phyloP scores from a whole-genome alignment of 2,329 filamentous ascomycete species.

The Fusarium multiceps region DNA sequence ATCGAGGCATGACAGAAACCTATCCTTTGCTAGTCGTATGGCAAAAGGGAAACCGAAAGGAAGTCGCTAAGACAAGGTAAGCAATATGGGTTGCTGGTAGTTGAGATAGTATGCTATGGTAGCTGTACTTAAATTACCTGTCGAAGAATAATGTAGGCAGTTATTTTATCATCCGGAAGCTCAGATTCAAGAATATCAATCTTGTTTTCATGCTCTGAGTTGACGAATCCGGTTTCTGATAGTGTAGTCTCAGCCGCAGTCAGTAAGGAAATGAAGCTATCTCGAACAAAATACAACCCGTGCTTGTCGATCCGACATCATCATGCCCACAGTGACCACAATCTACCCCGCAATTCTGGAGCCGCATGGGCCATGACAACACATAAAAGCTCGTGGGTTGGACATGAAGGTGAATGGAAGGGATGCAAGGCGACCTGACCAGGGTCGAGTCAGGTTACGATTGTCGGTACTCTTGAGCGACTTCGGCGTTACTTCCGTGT shows the following conservation, averaged over 20 bases:
- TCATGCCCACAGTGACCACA: conserved; percentile 24
- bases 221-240: background rate
- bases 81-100: background rate
- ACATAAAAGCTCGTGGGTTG: conserved; percentile 9
- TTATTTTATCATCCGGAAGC: background rate
- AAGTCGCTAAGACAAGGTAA: background rate
- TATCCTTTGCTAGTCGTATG: conserved; percentile 39
- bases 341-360: conserved; percentile 41
- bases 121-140: conserved; percentile 1
- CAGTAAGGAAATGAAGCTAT: conserved; percentile 29
- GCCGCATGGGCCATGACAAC: conserved; percentile 28
- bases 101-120: background rate
- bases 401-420: conserved; percentile 16
- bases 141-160: background rate
- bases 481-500: background rate
- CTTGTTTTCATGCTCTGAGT: too few species aligned
- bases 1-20: background rate
- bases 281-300: conserved; percentile 13
- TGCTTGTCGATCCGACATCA: conserved; percentile 20
- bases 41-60: conserved; percentile 9
- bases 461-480: background rate
- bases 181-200: background rate
- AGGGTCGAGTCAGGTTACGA: conserved; percentile 9
- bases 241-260: background rate
- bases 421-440: background rate